Evolutionary conservation across 345 rosid species (phyloP).

Genomic region (Bruguiera parviflora): DNA sequence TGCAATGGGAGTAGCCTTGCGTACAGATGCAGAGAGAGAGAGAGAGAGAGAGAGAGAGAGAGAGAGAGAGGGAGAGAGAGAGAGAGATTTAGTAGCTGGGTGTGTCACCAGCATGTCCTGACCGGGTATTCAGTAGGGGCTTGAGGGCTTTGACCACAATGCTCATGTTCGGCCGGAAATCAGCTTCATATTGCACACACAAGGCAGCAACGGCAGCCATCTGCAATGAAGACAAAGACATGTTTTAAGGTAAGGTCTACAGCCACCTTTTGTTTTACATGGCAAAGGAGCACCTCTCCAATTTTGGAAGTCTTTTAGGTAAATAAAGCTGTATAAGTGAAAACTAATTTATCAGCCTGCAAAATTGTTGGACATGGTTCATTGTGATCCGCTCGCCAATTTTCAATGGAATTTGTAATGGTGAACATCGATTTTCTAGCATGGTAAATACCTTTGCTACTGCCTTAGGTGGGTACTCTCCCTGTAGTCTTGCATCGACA

Average conservation of each 20-base stretch:
- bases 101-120: conserved; percentile 53
- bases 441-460: conserved; percentile 68
- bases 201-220: conserved; percentile 86
- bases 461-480: conserved; percentile 87
- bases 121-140: conserved; percentile 66
- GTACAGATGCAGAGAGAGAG: too few species aligned
- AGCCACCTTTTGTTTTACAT: background rate
- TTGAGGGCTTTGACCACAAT: conserved; percentile 85
- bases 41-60: too few species aligned
- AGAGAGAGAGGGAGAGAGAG: too few species aligned
- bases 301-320: background rate
- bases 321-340: background rate
- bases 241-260: background rate
- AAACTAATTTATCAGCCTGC: background rate
- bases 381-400: background rate
- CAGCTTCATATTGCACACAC: conserved; percentile 87
- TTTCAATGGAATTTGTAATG: background rate
- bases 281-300: background rate
- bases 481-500: conserved; percentile 84
- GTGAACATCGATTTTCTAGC: background rate
- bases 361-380: background rate
- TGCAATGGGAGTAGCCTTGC: too few species aligned
- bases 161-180: conserved; percentile 94
- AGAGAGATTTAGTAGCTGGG: conserved; percentile 8
- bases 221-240: conserved; percentile 32